phyloP scores from a whole-genome alignment of 2,329 filamentous ascomycete species.

The Cucurbitaria berberidis region DNA sequence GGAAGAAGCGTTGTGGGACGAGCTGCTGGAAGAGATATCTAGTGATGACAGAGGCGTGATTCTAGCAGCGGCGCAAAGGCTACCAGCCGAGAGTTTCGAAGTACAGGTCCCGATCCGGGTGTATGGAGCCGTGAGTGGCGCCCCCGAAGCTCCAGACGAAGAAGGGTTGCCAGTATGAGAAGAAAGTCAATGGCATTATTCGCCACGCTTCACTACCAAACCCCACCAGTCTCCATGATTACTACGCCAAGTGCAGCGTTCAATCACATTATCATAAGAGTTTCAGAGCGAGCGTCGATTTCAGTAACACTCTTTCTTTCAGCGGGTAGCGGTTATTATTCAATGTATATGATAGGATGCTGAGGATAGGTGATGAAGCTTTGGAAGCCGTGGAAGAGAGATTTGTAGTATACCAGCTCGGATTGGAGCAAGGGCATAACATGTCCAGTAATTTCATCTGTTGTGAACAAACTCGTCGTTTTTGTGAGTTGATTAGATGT shows the following conservation, averaged over 20 bases:
- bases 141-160: slow-evolving; percentile 33
- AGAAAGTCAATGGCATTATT: neutral
- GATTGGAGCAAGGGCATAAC: neutral
- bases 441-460: neutral
- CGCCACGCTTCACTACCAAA: too few relatives aligned
- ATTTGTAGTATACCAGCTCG: neutral
- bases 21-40: slow-evolving; percentile 78
- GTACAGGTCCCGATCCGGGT: slow-evolving; percentile 83
- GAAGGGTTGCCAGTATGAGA: slow-evolving; percentile 43
- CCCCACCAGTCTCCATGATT: too few relatives aligned
- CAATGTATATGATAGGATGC: neutral
- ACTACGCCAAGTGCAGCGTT: too few relatives aligned
- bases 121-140: slow-evolving; percentile 65
- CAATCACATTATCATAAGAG: neutral
- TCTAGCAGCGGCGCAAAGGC: slow-evolving; percentile 75
- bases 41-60: slow-evolving; percentile 80
- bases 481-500: neutral
- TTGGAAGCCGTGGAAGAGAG: neutral
- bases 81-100: slow-evolving; percentile 89
- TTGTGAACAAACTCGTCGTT: neutral
- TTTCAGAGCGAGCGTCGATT: neutral
- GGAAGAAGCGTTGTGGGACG: slow-evolving; percentile 37
- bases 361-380: neutral
- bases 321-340: neutral
- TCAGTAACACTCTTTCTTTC: neutral